Evolutionary conservation across 345 rosid genomes (phyloP).

Genomic region (Eucalyptus grandis): DNA sequence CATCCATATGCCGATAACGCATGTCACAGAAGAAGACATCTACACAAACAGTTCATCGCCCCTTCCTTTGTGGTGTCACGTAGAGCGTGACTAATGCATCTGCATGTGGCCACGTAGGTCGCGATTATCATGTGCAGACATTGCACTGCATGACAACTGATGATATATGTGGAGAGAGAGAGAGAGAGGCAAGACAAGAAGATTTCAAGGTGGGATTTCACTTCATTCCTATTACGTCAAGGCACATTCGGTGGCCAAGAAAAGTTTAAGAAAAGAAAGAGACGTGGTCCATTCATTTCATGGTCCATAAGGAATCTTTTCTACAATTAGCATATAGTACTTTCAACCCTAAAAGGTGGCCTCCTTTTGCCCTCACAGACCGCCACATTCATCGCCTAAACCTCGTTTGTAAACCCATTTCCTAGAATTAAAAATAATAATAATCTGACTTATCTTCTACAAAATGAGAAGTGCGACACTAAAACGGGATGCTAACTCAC

Average conservation of each 20-base stretch:
- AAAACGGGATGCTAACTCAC: neutral
- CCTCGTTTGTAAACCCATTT: neutral
- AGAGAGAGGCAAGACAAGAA: neutral
- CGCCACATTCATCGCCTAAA: neutral
- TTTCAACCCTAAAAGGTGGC: neutral
- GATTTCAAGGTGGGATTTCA: neutral
- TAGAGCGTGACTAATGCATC: neutral
- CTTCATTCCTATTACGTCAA: neutral
- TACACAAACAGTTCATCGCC: neutral
- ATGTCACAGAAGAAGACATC: neutral
- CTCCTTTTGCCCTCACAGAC: neutral
- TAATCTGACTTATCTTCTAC: neutral
- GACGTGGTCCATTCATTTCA: neutral
- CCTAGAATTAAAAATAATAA: neutral
- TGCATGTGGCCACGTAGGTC: neutral
- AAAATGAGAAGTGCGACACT: neutral
- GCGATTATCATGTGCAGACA: neutral
- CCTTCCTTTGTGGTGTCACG: neutral
- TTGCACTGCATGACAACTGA: neutral
- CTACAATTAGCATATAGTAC: neutral
- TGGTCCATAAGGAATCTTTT: neutral
- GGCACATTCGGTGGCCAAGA: neutral
- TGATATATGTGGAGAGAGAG: neutral
- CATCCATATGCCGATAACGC: neutral
- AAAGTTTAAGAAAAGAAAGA: neutral